Base-by-base conservation (phyloP, 495 filamentous ascomycete genomes). In the Hypomontagnella monticulosa region DNA sequence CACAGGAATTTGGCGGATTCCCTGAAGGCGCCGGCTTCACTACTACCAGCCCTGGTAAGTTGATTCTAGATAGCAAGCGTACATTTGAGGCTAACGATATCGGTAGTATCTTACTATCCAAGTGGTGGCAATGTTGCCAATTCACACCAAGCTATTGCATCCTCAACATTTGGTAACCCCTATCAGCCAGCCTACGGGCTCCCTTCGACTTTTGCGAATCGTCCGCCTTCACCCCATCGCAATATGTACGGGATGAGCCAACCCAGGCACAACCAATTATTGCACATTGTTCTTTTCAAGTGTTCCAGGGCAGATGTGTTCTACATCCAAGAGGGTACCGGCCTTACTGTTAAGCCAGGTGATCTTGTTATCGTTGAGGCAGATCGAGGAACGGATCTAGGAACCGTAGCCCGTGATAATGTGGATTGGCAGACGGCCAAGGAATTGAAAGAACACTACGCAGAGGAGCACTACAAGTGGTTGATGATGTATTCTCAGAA, bases 291-390 rank as follows among this genome's bases (percentile, higher is more conserved):
- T 19, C 88, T 93, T 2, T 99, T 99, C 83, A 99, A 99, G 72
- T 96, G 93, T 71, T 88, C 89, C 18, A 88, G 95, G 56, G 92
- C 93, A 42, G 96, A 97, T 69, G 92, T 98, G 15, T 99, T 97
- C 74, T 97, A 96, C 74, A 90, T 97, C 53, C 93, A 95, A 74
- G 93, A 97, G 74, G 93, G 93, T 42, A 97, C 93, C 10, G 96
- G 96, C 1, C 82, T 99, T 23, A 90, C 91, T 49, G 90, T 97
- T 51, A 94, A 93, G 59, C 85, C 85, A 27, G 96, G 96, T 32
- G 95, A 99, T 73, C 79, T 98, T 53, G 96, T 99, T 49, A 97
- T 98, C 63, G 93, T 97, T 30, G 95, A 99, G 77, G 95, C 95
- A 11, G 95, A 99, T 73, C 91, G 95, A 53, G 95, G 95, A 15